A percentile compares a stretch with the other conserved stretches of the same genome.
Evolutionary conservation across 169 alveolate genomes (phyloP).

Genomic region (Neospora caninum): DNA sequence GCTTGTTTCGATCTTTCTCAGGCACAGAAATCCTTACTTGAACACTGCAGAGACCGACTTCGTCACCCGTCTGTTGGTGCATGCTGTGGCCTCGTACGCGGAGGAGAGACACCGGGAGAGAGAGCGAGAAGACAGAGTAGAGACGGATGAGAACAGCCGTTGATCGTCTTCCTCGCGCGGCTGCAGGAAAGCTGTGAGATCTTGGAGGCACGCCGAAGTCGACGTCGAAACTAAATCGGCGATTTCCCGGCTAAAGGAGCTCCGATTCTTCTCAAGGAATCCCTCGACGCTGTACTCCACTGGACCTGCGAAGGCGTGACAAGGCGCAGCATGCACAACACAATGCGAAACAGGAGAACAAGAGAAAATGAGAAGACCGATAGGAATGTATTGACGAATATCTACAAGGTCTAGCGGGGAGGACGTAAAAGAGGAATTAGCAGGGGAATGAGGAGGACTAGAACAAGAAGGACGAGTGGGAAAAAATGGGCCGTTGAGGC

Average conservation of each 20-base stretch:
- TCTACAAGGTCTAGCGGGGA: too few relatives aligned
- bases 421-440: too few relatives aligned
- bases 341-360: too few relatives aligned
- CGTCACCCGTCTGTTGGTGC: neutral
- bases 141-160: neutral
- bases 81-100: neutral
- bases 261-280: constrained; percentile 84
- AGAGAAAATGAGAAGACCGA: too few relatives aligned
- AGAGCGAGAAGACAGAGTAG: neutral
- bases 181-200: neutral
- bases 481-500: too few relatives aligned
- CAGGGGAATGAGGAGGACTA: too few relatives aligned
- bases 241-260: constrained; percentile 76
- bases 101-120: neutral
- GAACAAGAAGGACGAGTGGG: too few relatives aligned
- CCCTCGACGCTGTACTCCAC: constrained; percentile 79
- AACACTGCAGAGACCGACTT: neutral
- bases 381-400: too few relatives aligned
- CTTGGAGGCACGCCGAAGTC: constrained; percentile 62
- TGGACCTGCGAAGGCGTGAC: constrained; percentile 47
- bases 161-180: neutral
- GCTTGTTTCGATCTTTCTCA: too few relatives aligned
- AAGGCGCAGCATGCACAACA: neutral
- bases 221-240: constrained; percentile 69
- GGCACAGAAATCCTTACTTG: neutral